phyloP scores from a whole-genome alignment of 352 stramenopile species.

The Phytophthora ohioensis region DNA sequence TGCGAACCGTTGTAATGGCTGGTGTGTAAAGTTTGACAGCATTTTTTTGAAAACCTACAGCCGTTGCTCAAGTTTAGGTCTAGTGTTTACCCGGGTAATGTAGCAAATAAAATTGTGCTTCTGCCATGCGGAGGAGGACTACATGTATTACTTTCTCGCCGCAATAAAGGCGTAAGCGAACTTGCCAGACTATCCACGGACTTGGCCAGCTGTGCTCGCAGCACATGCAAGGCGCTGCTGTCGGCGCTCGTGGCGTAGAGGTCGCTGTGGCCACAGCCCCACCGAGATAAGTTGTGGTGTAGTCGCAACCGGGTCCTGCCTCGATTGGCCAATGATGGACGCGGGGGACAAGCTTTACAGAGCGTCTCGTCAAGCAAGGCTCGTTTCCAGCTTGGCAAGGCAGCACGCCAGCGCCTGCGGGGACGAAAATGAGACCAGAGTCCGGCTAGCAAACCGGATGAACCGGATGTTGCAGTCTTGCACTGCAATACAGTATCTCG shows the following conservation, averaged over 20 bases:
- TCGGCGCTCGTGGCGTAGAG: background rate
- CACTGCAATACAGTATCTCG: background rate
- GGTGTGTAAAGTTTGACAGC: constrained; percentile 1
- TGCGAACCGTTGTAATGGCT: constrained; percentile 15
- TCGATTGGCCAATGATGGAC: constrained; percentile 20
- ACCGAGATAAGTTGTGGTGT: constrained; percentile 10
- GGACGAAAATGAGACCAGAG: constrained; percentile 32
- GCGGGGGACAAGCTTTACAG: constrained; percentile 2
- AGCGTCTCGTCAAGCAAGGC: constrained; percentile 6
- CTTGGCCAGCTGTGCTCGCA: background rate
- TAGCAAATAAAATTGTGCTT: background rate
- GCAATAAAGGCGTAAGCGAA: background rate
- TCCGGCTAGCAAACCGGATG: constrained; percentile 33
- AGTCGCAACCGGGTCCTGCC: constrained; percentile 5
- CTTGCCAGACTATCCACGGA: constrained; percentile 1
- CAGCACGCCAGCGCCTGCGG: constrained; percentile 21
- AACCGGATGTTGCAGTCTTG: constrained; percentile 31
- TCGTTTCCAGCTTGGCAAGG: constrained; percentile 4
- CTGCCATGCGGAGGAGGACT: background rate
- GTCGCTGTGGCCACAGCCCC: background rate
- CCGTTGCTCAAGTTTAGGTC: background rate
- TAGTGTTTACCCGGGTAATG: background rate
- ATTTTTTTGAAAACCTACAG: background rate
- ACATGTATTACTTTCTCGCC: background rate
- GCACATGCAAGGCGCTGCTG: too few relatives aligned